These are phyloP conservation scores for Isatis tinctoria DNA, from an alignment of 345 rosid species.

Conservation along the genomic window DNA sequence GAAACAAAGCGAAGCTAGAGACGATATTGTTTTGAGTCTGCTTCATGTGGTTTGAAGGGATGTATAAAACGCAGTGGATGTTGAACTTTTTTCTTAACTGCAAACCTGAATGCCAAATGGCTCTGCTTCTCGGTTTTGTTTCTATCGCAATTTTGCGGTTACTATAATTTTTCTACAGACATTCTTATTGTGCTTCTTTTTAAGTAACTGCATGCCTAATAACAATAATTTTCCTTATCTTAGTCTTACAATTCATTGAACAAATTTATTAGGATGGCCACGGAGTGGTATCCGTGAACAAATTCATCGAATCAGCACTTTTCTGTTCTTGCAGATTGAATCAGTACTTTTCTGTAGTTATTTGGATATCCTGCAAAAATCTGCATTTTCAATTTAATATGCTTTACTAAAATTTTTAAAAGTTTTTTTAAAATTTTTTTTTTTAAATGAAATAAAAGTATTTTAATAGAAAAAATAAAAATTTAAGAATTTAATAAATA, in stretches of 20 bases:
- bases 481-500: too few relatives aligned
- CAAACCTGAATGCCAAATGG: slow-evolving; percentile 31
- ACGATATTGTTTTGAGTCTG: slow-evolving; percentile 5
- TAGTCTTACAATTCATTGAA: neutral
- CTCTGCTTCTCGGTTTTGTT: slow-evolving; percentile 26
- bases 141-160: slow-evolving; percentile 8
- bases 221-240: slow-evolving; percentile 5
- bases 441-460: too few relatives aligned
- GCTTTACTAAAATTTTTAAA: too few relatives aligned
- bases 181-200: neutral
- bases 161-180: slow-evolving; percentile 1
- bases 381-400: too few relatives aligned
- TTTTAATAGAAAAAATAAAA: too few relatives aligned
- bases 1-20: slow-evolving; percentile 19
- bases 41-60: slow-evolving; percentile 18
- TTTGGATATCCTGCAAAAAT: too few relatives aligned
- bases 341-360: too few relatives aligned
- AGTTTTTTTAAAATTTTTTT: too few relatives aligned
- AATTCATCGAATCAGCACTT: too few relatives aligned
- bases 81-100: slow-evolving; percentile 19
- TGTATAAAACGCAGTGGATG: slow-evolving; percentile 31
- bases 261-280: neutral
- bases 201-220: slow-evolving; percentile 10
- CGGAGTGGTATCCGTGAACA: too few relatives aligned
- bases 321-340: too few relatives aligned